phyloP scores from a whole-genome alignment of 2,329 filamentous ascomycete genomes.

The Diaporthe citrichinensis region DNA sequence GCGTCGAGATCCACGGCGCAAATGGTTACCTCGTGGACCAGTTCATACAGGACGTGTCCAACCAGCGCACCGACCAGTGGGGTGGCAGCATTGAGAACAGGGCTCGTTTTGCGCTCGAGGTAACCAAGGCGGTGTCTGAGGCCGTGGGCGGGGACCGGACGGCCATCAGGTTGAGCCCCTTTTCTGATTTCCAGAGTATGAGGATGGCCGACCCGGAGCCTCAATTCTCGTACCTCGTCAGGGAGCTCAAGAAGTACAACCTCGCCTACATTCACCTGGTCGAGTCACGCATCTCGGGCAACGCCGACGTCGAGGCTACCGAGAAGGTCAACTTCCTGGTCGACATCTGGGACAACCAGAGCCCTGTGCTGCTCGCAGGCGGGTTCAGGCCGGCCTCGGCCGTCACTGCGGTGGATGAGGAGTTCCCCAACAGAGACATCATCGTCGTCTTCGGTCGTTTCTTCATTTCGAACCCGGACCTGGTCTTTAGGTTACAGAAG shows the following conservation, averaged over 20 bases:
- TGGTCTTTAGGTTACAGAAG: constrained; percentile 56
- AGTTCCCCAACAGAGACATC: constrained; percentile 45
- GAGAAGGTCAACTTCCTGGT: constrained; percentile 50
- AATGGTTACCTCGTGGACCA: constrained; percentile 65
- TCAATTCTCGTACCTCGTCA: constrained; percentile 68
- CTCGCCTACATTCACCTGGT: constrained; percentile 72
- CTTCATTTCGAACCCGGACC: constrained; percentile 61
- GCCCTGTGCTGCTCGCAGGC: constrained; percentile 51
- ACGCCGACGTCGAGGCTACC: constrained; percentile 52
- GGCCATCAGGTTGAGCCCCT: constrained; percentile 70
- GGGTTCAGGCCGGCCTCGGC: constrained; percentile 47
- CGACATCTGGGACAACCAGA: constrained; percentile 47
- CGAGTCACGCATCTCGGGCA: constrained; percentile 62
- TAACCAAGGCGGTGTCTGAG: constrained; percentile 63
- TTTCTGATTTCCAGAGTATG: constrained; percentile 70
- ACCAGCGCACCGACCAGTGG: constrained; percentile 68
- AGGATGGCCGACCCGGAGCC: constrained; percentile 68
- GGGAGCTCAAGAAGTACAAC: constrained; percentile 62
- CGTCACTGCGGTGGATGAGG: constrained; percentile 47
- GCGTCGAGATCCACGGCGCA: constrained; percentile 57
- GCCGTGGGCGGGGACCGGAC: constrained; percentile 65
- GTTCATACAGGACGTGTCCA: constrained; percentile 67
- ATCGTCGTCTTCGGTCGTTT: constrained; percentile 57
- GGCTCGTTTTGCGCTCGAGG: constrained; percentile 64
- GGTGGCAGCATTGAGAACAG: constrained; percentile 70